Base-by-base conservation (phyloP, 345 rosid species). In the Linum trigynum region DNA sequence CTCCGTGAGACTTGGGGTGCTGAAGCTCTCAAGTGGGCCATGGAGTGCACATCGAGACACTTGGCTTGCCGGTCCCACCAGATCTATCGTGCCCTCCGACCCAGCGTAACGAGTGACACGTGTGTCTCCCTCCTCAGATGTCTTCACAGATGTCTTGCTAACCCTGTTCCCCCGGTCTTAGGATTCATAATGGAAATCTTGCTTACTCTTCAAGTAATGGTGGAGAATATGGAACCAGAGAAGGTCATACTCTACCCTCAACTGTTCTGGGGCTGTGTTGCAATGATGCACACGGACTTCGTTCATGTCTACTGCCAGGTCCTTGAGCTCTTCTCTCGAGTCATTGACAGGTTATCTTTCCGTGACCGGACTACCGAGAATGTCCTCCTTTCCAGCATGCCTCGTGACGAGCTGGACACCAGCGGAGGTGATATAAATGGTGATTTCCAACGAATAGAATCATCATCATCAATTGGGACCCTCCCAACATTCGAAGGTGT, bases 41-140 rank as follows among this genome's bases (percentile, higher is more conserved):
- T 91, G 99, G 99, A 94, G 69, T 94, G 97, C 85, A 88, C 99
- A 38, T 88, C 96, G n/a, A 90, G 92, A 77, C 99, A 94, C 77
- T 83, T 94, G 67, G 99, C 99, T 5, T 94, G 99, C 77, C 96
- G 99, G 57, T 94, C 99, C 3, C 99, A 88, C 78, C 99, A 91
- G 80, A 91, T 94, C 59, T 94, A 94, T 78, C 97, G 99, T 67
- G 99, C 99, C 50, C 75, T 94, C 59, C 85, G 87, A 63, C 99
- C 99, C 66, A 87, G 84, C 69, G 99, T 85, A 70, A 94, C 95
- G 6, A 91, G 91, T 50, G 97, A 94, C 71, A 87, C 99, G 2
- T 88, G 97, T 72, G 97, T 89, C 51, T 84, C 84, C 10, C 99
- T 94, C 68, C 88, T 94, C 62, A 91, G 97, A 61, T 94, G 97